Evolutionary conservation across 306 rosid genomes (phyloP).

Genomic region (Cucumis cinereus): DNA sequence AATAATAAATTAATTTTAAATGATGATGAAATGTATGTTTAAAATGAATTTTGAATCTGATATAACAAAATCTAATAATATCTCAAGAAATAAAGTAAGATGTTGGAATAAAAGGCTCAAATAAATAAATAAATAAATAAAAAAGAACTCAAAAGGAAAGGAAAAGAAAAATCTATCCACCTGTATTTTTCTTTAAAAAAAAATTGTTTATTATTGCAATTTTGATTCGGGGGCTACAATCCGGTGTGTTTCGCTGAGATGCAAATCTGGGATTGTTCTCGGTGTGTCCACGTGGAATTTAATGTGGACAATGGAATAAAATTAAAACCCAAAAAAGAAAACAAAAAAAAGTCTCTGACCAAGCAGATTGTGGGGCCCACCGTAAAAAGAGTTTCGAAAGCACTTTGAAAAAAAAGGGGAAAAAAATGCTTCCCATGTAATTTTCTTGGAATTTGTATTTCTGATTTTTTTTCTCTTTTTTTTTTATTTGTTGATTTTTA

Average conservation of each 20-base stretch:
- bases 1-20: too few relatives aligned
- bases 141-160: background rate
- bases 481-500: background rate
- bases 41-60: too few relatives aligned
- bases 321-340: background rate
- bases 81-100: too few relatives aligned
- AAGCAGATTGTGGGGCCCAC: background rate
- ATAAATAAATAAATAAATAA: too few relatives aligned
- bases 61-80: too few relatives aligned
- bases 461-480: background rate
- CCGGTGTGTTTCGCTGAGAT: background rate
- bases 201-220: background rate
- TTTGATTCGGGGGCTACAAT: slow-evolving; percentile 14
- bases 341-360: background rate
- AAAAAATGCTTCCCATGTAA: background rate
- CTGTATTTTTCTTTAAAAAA: slow-evolving; percentile 9
- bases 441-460: background rate
- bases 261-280: background rate
- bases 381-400: background rate
- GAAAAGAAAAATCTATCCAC: slow-evolving; percentile 16
- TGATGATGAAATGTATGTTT: too few relatives aligned
- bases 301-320: background rate
- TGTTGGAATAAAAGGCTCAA: too few relatives aligned
- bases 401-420: background rate
- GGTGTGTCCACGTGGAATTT: slow-evolving; percentile 1